Evolutionary conservation across 306 rosid species (phyloP).

Genomic region (Spatholobus suberectus): DNA sequence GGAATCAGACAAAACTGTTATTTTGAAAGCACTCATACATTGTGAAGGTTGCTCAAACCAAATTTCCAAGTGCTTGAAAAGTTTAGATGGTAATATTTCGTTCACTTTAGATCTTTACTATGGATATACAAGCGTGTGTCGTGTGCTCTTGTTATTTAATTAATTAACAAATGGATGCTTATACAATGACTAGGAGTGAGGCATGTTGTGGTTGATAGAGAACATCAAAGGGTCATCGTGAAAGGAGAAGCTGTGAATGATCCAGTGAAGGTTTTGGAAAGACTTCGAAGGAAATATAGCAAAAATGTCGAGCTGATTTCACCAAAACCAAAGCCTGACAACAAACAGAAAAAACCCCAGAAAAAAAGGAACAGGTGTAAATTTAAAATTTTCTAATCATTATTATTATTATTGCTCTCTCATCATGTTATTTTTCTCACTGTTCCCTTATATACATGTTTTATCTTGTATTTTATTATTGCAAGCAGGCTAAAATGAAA

Average conservation of each 20-base stretch:
- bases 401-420: not conserved
- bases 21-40: slow-evolving; percentile 79
- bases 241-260: slow-evolving; percentile 61
- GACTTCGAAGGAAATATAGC: slow-evolving; percentile 62
- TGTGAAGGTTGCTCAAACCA: slow-evolving; percentile 74
- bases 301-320: slow-evolving; percentile 68
- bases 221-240: slow-evolving; percentile 54
- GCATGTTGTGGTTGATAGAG: slow-evolving; percentile 58
- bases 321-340: slow-evolving; percentile 51
- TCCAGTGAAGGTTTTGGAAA: slow-evolving; percentile 62
- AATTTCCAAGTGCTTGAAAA: slow-evolving; percentile 61
- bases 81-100: slow-evolving; percentile 57
- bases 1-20: slow-evolving; percentile 42
- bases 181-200: slow-evolving; percentile 60
- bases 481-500: slow-evolving; percentile 46
- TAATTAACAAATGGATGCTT: not conserved
- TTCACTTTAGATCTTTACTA: not conserved
- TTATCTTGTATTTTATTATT: not conserved
- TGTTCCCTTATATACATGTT: not conserved
- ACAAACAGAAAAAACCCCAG: slow-evolving; percentile 26
- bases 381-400: not conserved
- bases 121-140: not conserved
- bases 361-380: slow-evolving; percentile 50
- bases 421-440: not conserved
- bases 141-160: not conserved